A percentile compares a stretch with the other conserved stretches of the same genome.
Evolutionary conservation across 306 rosid genomes (phyloP).

Genomic region (Spatholobus suberectus): DNA sequence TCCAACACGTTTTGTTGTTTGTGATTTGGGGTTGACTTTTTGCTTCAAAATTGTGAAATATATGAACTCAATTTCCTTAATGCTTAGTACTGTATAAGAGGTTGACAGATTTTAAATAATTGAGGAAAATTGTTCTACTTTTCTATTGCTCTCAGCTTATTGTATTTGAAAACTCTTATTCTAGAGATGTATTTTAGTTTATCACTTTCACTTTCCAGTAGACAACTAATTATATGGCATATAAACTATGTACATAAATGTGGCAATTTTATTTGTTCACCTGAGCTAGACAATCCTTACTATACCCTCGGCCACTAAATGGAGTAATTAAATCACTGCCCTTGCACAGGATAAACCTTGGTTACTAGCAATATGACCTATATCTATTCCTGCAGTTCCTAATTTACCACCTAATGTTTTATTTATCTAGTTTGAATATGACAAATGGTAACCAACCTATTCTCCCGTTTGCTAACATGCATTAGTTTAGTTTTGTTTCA

Average conservation of each 20-base stretch:
- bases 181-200: not conserved
- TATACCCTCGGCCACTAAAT: no score
- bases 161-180: not conserved
- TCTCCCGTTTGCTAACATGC: not conserved
- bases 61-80: not conserved
- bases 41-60: not conserved
- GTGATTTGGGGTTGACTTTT: not conserved
- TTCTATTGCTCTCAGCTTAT: not conserved
- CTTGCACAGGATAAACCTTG: no score
- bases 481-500: no score
- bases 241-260: no score
- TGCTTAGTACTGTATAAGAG: not conserved
- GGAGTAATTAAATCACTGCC: no score
- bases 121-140: not conserved
- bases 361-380: no score
- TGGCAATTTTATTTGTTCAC: no score
- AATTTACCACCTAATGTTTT: not conserved
- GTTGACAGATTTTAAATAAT: not conserved
- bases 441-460: no score
- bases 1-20: conserved; percentile 5
- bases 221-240: not conserved
- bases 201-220: not conserved
- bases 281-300: no score
- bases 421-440: not conserved
- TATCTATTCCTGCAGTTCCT: not conserved